A percentile compares a stretch with the other conserved stretches of the same genome.
phyloP scores from a whole-genome alignment of 2,329 filamentous ascomycete species.

The Epichloe bromicola region DNA sequence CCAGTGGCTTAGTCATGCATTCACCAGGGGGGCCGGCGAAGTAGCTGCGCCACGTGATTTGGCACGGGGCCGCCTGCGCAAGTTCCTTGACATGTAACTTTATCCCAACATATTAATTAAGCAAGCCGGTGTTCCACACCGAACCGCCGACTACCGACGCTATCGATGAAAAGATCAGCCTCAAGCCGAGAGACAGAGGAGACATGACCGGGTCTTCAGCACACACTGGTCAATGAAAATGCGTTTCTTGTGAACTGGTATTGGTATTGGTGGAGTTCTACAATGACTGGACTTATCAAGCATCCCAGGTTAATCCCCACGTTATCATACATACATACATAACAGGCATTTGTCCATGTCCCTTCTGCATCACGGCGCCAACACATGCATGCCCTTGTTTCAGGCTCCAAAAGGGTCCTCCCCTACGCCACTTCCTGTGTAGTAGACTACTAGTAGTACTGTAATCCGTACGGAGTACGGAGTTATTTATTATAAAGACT shows the following conservation, averaged over 20 bases:
- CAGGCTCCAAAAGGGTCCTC: background rate
- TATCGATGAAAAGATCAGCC: too few species aligned
- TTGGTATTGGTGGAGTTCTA: too few species aligned
- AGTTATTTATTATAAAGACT: too few species aligned
- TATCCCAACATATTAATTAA: too few species aligned
- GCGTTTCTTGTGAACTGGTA: too few species aligned
- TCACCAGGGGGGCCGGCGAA: background rate
- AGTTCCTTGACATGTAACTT: background rate
- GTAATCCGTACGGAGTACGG: too few species aligned
- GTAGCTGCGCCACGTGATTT: background rate
- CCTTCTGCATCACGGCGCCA: background rate
- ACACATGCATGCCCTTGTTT: background rate
- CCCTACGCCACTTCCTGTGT: background rate
- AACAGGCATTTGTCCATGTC: background rate
- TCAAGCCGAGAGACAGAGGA: too few species aligned
- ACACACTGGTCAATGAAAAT: too few species aligned
- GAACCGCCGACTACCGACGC: too few species aligned
- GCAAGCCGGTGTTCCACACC: too few species aligned
- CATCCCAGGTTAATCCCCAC: background rate
- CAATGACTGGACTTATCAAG: background rate
- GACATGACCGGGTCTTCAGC: too few species aligned
- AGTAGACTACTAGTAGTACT: too few species aligned
- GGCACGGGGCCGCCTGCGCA: background rate
- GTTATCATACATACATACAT: background rate
- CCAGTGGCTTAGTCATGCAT: conserved; percentile 3